Conservation (phyloP, 345 rosid genomes). For the Aethionema arabicum region DNA sequence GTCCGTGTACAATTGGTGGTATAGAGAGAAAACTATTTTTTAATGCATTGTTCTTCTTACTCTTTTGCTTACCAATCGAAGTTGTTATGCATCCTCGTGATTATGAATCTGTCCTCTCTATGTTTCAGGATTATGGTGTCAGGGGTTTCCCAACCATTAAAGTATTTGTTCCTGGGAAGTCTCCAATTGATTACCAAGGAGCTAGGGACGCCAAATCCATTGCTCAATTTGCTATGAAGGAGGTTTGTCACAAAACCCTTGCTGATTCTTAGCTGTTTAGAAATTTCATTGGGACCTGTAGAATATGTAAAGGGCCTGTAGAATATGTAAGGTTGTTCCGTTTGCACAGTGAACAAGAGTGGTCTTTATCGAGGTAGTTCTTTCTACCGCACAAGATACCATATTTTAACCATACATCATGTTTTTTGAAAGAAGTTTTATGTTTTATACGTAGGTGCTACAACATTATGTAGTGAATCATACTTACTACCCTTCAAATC, state of each 20-base stretch:
- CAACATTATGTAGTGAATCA: background rate
- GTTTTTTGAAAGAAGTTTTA: background rate
- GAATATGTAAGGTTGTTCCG: conserved; percentile 4
- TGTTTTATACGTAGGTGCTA: background rate
- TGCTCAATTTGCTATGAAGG: conserved; percentile 61
- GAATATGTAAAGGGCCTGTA: conserved; percentile 7
- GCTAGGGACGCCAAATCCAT: conserved; percentile 88
- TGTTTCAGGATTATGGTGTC: conserved; percentile 76
- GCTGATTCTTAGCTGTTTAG: background rate
- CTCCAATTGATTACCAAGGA: conserved; percentile 91
- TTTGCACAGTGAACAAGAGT: background rate
- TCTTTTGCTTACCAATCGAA: background rate
- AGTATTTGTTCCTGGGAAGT: conserved; percentile 82
- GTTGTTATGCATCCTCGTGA: background rate
- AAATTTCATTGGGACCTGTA: background rate
- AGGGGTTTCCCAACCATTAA: conserved; percentile 91
- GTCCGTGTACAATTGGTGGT: no score
- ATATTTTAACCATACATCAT: no score
- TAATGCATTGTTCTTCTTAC: background rate
- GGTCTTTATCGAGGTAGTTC: no score
- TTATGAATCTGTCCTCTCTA: background rate
- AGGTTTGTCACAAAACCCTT: conserved; percentile 47
- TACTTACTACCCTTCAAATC: no score
- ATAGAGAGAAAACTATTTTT: no score
- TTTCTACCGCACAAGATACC: no score